Percentiles rank a stretch among this genome's conserved stretches.
Evolutionary conservation across 2,329 filamentous ascomycete genomes (phyloP).

Genomic region (Colletotrichum sp.): DNA sequence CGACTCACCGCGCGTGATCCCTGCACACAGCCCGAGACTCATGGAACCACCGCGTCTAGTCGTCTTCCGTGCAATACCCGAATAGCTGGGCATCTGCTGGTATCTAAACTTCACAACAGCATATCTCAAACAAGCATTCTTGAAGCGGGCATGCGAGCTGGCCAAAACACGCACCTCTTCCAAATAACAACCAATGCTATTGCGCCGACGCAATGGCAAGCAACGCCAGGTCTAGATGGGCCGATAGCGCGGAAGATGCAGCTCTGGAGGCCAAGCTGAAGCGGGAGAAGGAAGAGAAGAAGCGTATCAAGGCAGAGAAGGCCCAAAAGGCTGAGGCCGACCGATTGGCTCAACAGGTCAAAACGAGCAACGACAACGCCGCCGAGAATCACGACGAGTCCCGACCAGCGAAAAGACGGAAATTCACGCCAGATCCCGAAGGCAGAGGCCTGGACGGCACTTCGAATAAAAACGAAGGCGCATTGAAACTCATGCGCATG

Average conservation of each 20-base stretch:
- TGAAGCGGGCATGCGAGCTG: not conserved
- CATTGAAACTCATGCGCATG: slow-evolving; percentile 72
- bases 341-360: slow-evolving; percentile 31
- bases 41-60: not conserved
- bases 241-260: slow-evolving; percentile 80
- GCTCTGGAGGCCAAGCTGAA: slow-evolving; percentile 75
- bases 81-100: not conserved
- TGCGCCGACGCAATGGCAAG: slow-evolving; percentile 55
- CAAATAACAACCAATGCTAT: not conserved
- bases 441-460: slow-evolving; percentile 24
- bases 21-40: not conserved
- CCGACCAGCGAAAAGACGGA: slow-evolving; percentile 67
- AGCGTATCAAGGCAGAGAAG: slow-evolving; percentile 82
- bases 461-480: slow-evolving; percentile 27
- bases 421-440: slow-evolving; percentile 52
- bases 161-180: not conserved
- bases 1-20: slow-evolving; percentile 5
- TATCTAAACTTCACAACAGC: not conserved
- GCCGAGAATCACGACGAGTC: slow-evolving; percentile 33
- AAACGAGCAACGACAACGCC: slow-evolving; percentile 21
- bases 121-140: not conserved
- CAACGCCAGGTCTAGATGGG: slow-evolving; percentile 81
- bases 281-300: slow-evolving; percentile 88
- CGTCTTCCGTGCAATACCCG: not conserved
- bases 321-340: slow-evolving; percentile 69